Conservation (phyloP, 371 early-diverging fungal species). For the Smittium culicis region DNA sequence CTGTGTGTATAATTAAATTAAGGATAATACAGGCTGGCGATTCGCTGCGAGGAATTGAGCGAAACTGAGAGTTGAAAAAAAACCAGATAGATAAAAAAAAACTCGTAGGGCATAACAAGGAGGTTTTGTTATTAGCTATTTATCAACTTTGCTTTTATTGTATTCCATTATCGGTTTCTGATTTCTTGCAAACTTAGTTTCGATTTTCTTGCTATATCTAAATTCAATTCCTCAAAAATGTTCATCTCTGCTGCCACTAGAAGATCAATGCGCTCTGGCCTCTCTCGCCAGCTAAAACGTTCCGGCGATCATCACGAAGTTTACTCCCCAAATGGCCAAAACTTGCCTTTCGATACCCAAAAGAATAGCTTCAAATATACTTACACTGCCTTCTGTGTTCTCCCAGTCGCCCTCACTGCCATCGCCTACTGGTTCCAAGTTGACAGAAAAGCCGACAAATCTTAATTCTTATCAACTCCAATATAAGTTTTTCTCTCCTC, state of each 20-base stretch:
- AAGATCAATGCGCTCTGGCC: neutral
- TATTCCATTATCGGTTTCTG: too few species aligned
- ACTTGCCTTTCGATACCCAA: constrained; percentile 13
- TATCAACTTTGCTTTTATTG: too few species aligned
- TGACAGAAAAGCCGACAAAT: neutral
- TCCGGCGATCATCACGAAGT: constrained; percentile 12
- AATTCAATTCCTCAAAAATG: too few species aligned
- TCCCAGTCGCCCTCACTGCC: constrained; percentile 3
- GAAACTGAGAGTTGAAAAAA: too few species aligned
- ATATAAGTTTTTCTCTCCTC: neutral
- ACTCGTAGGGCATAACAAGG: too few species aligned
- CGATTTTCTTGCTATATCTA: too few species aligned
- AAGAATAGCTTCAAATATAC: constrained; percentile 4
- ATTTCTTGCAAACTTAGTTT: too few species aligned
- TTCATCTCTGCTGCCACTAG: neutral
- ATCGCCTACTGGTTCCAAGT: constrained; percentile 12
- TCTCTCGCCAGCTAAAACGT: neutral
- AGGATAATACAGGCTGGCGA: too few species aligned
- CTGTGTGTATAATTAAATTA: too few species aligned
- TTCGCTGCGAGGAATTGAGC: too few species aligned
- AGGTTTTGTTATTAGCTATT: too few species aligned
- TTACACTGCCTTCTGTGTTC: constrained; percentile 1
- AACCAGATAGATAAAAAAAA: too few species aligned
- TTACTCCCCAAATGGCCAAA: constrained; percentile 8
- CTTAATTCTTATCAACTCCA: neutral